Evolutionary conservation across 257 asterid genomes (phyloP), one percentile per base, ranked within the genome.

Genomic region (Datura wrightii): DNA sequence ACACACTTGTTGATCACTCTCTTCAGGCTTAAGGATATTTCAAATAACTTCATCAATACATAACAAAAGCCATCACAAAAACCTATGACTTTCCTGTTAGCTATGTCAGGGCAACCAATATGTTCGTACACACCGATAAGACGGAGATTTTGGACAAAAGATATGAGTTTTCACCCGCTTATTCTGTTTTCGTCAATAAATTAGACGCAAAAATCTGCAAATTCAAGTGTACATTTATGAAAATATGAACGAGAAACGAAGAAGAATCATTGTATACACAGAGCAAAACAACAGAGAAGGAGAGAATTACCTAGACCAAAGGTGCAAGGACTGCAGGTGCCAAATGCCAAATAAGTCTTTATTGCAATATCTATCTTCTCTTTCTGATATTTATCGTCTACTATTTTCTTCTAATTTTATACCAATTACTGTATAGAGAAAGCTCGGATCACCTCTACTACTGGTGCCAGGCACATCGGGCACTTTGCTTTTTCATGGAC

Each of bases 391-490:
- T 66, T 70, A 79, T 42, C 46, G 50, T 60, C 67, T 63, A 53
- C 56, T 79, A 84, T 46, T 56, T 55, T 70, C 54, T 14, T 69
- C 53, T 41, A 41, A 54, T 78, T 60, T 15, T 16, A 65, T 82
- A 37, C 63, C 67, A 15, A 60, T 86, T 82, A 92, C 83, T 91
- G 94, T 85, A 85, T 85, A 82, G 90, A 91, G 89, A 91, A 95
- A 83, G 97, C 93, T 62, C 92, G 94, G 84, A 95, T 91, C 59
- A 87, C 92, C 93, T 96, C 97, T 10, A 94, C 90, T 14, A 90
- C 91, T 2, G 98, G 99, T 24, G 98, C 98, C 41, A 48, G 82
- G 70, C 99, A 96, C 97, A 96, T 91, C 1, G 99, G 99, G 83
- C 99, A 96, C 85, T 92, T 93, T 7, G 93, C 96, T 74, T 56